phyloP scores from a whole-genome alignment of 2,329 filamentous ascomycete genomes.

The Alternaria longipes region DNA sequence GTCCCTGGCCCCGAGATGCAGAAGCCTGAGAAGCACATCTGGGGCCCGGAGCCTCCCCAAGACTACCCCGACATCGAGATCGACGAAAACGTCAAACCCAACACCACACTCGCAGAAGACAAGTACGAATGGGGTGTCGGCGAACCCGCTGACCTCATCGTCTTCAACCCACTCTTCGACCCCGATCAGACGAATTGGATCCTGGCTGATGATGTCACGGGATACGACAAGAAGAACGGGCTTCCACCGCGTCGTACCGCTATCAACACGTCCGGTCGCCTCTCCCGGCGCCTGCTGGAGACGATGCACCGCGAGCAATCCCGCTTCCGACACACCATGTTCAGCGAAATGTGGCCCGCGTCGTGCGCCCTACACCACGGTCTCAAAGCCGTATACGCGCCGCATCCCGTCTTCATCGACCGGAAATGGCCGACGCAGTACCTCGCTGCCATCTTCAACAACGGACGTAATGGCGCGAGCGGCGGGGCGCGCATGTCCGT shows the following conservation, averaged over 20 bases:
- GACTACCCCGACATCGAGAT: conserved; percentile 62
- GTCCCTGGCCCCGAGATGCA: conserved; percentile 52
- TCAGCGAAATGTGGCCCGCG: conserved; percentile 81
- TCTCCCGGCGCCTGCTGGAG: conserved; percentile 71
- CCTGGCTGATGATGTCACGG: conserved; percentile 74
- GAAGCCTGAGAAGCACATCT: conserved; percentile 58
- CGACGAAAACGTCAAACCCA: conserved; percentile 62
- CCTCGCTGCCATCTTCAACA: conserved; percentile 65
- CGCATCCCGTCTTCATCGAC: conserved; percentile 66
- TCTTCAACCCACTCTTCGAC: conserved; percentile 80
- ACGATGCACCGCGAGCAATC: conserved; percentile 81
- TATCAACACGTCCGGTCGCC: conserved; percentile 75
- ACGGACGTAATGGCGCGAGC: conserved; percentile 61
- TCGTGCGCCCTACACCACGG: conserved; percentile 77
- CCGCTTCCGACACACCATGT: conserved; percentile 74
- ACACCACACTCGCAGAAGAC: conserved; percentile 64
- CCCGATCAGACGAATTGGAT: conserved; percentile 76
- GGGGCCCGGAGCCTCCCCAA: conserved; percentile 57
- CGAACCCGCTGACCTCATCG: conserved; percentile 79
- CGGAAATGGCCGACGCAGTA: conserved; percentile 65
- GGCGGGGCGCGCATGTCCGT: conserved; percentile 60
- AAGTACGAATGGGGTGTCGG: conserved; percentile 71
- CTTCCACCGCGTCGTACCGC: conserved; percentile 73
- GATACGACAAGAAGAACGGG: conserved; percentile 65
- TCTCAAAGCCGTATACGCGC: conserved; percentile 76